These are phyloP conservation scores for Gentiana dahurica DNA, from an alignment of 257 asterid genomes.

Conservation along the genomic window DNA sequence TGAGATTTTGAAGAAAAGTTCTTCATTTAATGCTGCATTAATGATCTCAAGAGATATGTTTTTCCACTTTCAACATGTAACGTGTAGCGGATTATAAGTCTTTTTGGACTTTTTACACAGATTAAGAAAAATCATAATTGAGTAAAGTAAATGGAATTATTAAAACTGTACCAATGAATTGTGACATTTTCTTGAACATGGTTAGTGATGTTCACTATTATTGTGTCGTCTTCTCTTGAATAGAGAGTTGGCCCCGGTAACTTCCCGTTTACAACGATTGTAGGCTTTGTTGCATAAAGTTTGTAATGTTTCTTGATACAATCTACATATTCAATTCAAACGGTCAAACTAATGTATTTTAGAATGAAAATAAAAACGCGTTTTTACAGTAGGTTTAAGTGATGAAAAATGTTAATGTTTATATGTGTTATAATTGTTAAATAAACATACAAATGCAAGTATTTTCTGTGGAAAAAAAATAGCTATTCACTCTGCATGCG, in stretches of 20 bases:
- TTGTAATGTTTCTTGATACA: slow-evolving; percentile 33
- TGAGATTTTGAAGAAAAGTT: slow-evolving; percentile 63
- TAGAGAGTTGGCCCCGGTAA: slow-evolving; percentile 72
- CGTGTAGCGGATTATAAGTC: slow-evolving; percentile 8
- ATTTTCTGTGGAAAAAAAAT: too few species aligned
- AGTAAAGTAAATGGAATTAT: too few species aligned
- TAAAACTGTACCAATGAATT: slow-evolving; percentile 42
- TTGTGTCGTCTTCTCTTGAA: slow-evolving; percentile 63
- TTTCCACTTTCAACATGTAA: slow-evolving; percentile 55
- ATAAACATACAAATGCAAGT: too few species aligned
- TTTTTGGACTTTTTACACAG: too few species aligned
- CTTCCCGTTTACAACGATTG: slow-evolving; percentile 48
- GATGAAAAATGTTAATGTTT: too few species aligned
- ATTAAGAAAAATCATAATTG: too few species aligned
- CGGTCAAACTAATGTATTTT: background rate
- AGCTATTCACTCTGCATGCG: too few species aligned
- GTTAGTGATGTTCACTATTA: slow-evolving; percentile 47
- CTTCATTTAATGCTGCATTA: slow-evolving; percentile 59
- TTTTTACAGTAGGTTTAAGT: too few species aligned
- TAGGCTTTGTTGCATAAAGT: slow-evolving; percentile 51
- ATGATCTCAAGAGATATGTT: slow-evolving; percentile 48
- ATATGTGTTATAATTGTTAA: too few species aligned
- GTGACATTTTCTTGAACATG: slow-evolving; percentile 58
- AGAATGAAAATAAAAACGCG: too few species aligned
- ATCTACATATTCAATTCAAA: slow-evolving; percentile 24